Evolutionary conservation across 139 green algal species (phyloP).

Genomic region (Coccomyxa sp.): DNA sequence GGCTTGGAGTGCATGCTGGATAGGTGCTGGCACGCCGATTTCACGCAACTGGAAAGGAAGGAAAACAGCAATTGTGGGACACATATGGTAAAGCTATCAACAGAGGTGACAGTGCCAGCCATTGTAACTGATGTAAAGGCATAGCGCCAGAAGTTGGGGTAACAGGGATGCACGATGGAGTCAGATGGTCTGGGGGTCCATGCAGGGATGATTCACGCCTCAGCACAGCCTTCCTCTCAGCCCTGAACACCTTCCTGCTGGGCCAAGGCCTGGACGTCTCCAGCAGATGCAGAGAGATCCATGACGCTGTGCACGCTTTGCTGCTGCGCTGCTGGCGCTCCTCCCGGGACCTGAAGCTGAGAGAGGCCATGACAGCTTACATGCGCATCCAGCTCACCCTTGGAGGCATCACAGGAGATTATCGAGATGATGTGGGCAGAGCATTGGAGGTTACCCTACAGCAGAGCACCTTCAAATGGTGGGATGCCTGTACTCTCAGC

Average conservation of each 20-base stretch:
- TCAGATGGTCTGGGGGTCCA: no score
- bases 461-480: neutral
- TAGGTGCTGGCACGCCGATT: no score
- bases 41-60: no score
- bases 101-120: no score
- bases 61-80: no score
- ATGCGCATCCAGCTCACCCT: slow-evolving; percentile 33
- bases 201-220: slow-evolving; percentile 27
- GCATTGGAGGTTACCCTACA: neutral
- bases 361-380: slow-evolving; percentile 22
- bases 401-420: slow-evolving; percentile 7
- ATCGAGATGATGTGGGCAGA: neutral
- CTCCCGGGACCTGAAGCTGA: slow-evolving; percentile 19
- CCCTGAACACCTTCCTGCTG: slow-evolving; percentile 40
- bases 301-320: slow-evolving; percentile 14
- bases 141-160: no score
- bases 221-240: slow-evolving; percentile 11
- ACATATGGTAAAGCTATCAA: no score
- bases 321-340: slow-evolving; percentile 10
- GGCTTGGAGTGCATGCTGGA: no score
- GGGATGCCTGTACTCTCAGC: no score
- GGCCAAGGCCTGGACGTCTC: slow-evolving; percentile 31
- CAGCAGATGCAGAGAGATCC: slow-evolving; percentile 6
- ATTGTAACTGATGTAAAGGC: no score
- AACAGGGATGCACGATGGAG: no score